A percentile compares a stretch with the other conserved stretches of the same genome.
Evolutionary conservation across 148 eudicot genomes (phyloP).

Genomic region (Chenopodium berlandieri): DNA sequence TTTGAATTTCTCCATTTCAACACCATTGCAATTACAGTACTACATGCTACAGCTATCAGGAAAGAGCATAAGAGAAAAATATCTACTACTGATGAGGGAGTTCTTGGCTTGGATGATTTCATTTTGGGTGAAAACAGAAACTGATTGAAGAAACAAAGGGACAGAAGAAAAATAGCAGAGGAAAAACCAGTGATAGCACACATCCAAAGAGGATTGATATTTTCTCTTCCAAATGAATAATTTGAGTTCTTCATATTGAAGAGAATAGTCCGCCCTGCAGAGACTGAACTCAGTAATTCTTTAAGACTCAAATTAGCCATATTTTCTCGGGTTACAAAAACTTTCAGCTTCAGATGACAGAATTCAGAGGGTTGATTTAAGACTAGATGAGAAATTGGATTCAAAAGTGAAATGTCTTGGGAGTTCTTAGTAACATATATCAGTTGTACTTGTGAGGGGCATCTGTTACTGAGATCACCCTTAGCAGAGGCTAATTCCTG

Average conservation of each 20-base stretch:
- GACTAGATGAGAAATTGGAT: conserved; percentile 49
- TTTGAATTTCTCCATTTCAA: conserved; percentile 41
- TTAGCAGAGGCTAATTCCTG: conserved; percentile 42
- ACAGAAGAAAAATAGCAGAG: conserved; percentile 46
- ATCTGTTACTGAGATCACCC: conserved; percentile 21
- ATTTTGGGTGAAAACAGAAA: conserved; percentile 30
- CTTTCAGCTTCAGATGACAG: conserved; percentile 41
- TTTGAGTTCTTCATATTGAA: conserved; percentile 32
- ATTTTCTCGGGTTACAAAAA: conserved; percentile 68
- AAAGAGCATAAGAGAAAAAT: conserved; percentile 53
- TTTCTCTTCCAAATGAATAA: conserved; percentile 41
- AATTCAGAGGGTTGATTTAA: conserved; percentile 32
- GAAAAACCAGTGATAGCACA: conserved; percentile 42
- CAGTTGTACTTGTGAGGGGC: conserved; percentile 51
- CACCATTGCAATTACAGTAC: conserved; percentile 31
- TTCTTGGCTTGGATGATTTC: conserved; percentile 37
- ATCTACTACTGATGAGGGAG: conserved; percentile 48
- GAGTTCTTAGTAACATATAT: conserved; percentile 57
- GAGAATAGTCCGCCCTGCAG: conserved; percentile 29
- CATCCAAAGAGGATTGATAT: conserved; percentile 33
- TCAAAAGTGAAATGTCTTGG: conserved; percentile 48
- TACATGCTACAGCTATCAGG: conserved; percentile 28
- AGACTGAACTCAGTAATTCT: conserved; percentile 46
- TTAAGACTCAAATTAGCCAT: conserved; percentile 36
- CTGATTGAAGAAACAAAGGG: conserved; percentile 47